These are phyloP conservation scores for Knoxdaviesia proteae DNA, from an alignment of 2,329 filamentous ascomycete genomes.

Conservation along the genomic window DNA sequence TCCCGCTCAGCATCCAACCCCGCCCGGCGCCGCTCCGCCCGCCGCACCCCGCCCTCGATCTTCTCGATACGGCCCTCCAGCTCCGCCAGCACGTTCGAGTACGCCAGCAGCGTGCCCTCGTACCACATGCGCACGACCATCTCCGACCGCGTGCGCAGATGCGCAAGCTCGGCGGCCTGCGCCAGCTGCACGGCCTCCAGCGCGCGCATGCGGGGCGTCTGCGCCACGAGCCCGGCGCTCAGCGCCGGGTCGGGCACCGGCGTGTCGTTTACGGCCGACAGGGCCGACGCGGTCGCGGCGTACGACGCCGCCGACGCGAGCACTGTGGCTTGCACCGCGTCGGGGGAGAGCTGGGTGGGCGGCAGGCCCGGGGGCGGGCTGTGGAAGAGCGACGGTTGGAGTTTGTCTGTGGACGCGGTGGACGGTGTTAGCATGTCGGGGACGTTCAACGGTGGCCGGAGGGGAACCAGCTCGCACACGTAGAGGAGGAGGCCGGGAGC, in stretches of 20 bases:
- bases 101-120: slow-evolving; percentile 46
- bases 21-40: slow-evolving; percentile 28
- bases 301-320: slow-evolving; percentile 35
- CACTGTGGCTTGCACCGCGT: slow-evolving; percentile 31
- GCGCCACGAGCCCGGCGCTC: slow-evolving; percentile 32
- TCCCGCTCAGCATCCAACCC: too few species aligned
- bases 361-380: slow-evolving; percentile 21
- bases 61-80: slow-evolving; percentile 46
- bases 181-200: slow-evolving; percentile 37
- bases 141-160: slow-evolving; percentile 43
- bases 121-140: slow-evolving; percentile 48
- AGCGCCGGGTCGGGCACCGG: slow-evolving; percentile 33
- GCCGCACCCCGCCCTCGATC: slow-evolving; percentile 43
- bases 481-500: background rate
- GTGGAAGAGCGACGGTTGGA: slow-evolving; percentile 34
- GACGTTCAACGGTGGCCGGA: background rate
- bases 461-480: background rate
- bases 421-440: background rate
- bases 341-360: slow-evolving; percentile 27
- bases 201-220: slow-evolving; percentile 40
- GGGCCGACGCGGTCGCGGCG: slow-evolving; percentile 31
- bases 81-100: slow-evolving; percentile 47
- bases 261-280: slow-evolving; percentile 34
- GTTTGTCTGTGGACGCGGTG: slow-evolving; percentile 25
- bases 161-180: slow-evolving; percentile 40